Evolutionary conservation across 1,139 yeast genomes (phyloP), one percentile per base, ranked within the genome.

Genomic region (Martiniozyma asiatica): DNA sequence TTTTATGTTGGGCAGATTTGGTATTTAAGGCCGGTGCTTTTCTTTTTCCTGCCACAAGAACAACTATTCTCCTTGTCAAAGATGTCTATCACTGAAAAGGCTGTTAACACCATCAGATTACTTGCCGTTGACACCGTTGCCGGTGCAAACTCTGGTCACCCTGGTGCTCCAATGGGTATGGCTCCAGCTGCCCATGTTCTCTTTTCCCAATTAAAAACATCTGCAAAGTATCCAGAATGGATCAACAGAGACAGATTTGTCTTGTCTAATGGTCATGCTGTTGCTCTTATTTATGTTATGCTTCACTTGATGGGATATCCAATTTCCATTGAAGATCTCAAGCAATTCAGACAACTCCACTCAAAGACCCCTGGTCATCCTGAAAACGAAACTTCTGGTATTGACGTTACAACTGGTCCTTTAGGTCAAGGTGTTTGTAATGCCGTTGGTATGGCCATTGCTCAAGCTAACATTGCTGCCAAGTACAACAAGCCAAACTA

Each of bases 331-430:
- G 94, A 85, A 30, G 98, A 92, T 60, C 68, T 89, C 60, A 80
- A 85, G 67, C 61, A 68, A 42, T 89, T 89, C 66, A 82, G 99
- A 71, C 94, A 84, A 62, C 61, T 87, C 50, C 67, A 69, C 55
- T 87, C 97, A 43, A 78, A 76, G 63, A 80, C 94, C 42, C 98
- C 98, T 33, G 98, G 98, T 48, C 98, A 89, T 65, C 98, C 98
- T 33, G 97, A 89, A 65, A 65, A 59, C 38, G 79, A 72, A 48
- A 70, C 71, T 43, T 87, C 93, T 35, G 98, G 97, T 55, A 75
- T 85, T 36, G 98, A 92, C 57, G 94, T 87, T 52, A 87, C 98
- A 59, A 87, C 98, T 40, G 99, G 99, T 59, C 98, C 99, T 39
- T 73, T 89, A 51, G 99, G 99, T 56, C 99, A 89, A 66, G 99